Conservation (phyloP, 352 stramenopile species). For the Phytophthora capsici region DNA sequence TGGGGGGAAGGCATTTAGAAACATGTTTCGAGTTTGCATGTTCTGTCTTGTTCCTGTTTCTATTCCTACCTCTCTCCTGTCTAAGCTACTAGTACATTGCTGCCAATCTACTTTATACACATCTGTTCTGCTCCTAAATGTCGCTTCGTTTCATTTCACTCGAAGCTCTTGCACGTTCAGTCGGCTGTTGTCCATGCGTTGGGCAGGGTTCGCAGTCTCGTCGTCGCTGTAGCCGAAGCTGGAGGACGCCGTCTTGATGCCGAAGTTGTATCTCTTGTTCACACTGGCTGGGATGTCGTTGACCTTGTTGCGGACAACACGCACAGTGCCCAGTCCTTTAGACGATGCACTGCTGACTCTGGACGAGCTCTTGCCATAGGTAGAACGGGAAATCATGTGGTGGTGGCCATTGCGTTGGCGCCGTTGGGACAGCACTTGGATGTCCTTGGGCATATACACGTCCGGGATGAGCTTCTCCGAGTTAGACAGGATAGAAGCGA, state of each 20-base stretch:
- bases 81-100: slow-evolving; percentile 20
- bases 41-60: slow-evolving; percentile 13
- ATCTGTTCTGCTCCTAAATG: slow-evolving; percentile 1
- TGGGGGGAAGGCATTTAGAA: neutral
- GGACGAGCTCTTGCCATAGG: slow-evolving; percentile 27
- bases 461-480: slow-evolving; percentile 68
- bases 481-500: slow-evolving; percentile 69
- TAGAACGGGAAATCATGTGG: slow-evolving; percentile 25
- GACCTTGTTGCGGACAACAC: slow-evolving; percentile 22
- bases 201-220: slow-evolving; percentile 25
- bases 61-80: slow-evolving; percentile 16
- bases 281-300: slow-evolving; percentile 14
- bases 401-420: slow-evolving; percentile 43
- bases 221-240: slow-evolving; percentile 49
- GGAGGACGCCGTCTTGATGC: slow-evolving; percentile 38
- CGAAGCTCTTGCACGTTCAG: slow-evolving; percentile 31
- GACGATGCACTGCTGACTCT: slow-evolving; percentile 31
- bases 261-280: slow-evolving; percentile 33
- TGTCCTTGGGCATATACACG: slow-evolving; percentile 64
- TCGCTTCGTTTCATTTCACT: slow-evolving; percentile 25
- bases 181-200: slow-evolving; percentile 20
- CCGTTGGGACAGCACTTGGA: slow-evolving; percentile 66
- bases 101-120: slow-evolving; percentile 17
- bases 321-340: slow-evolving; percentile 16
- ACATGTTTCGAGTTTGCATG: slow-evolving; percentile 10